phyloP scores from a whole-genome alignment of 805 yeast genomes.

The Teunomyces cretensis region DNA sequence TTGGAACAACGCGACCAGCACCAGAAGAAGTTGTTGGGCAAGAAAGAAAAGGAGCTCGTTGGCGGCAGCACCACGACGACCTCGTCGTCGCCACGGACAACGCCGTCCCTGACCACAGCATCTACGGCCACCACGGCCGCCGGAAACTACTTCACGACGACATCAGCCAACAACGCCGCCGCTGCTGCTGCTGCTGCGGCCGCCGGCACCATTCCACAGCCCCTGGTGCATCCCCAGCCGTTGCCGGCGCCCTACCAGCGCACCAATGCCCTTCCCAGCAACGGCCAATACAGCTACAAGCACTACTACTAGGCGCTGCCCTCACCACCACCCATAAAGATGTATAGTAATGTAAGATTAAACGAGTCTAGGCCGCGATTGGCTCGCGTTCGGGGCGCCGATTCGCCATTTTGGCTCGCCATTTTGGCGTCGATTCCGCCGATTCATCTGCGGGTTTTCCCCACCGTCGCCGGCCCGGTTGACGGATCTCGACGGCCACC shows the following conservation, averaged over 20 bases:
- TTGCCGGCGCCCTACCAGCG: conserved; percentile 9
- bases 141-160: conserved; percentile 5
- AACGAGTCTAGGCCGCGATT: too few relatives aligned
- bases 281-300: conserved; percentile 3
- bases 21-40: conserved; percentile 8
- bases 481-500: too few relatives aligned
- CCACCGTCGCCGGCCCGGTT: too few relatives aligned
- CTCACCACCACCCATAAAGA: too few relatives aligned
- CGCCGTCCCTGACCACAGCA: not conserved
- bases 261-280: conserved; percentile 4
- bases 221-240: conserved; percentile 6
- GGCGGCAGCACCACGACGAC: not conserved
- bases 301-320: conserved; percentile 2
- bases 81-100: not conserved
- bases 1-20: conserved; percentile 18
- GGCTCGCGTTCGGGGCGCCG: too few relatives aligned
- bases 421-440: too few relatives aligned
- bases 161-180: not conserved
- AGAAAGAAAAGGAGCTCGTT: conserved; percentile 3
- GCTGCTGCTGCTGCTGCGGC: not conserved
- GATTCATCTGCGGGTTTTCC: too few relatives aligned
- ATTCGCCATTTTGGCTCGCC: too few relatives aligned
- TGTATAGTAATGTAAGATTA: too few relatives aligned
- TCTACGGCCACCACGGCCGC: not conserved
- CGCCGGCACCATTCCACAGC: conserved; percentile 1